Evolutionary conservation across 495 filamentous ascomycete species (phyloP).

Genomic region (Thermothielavioides terrestris): DNA sequence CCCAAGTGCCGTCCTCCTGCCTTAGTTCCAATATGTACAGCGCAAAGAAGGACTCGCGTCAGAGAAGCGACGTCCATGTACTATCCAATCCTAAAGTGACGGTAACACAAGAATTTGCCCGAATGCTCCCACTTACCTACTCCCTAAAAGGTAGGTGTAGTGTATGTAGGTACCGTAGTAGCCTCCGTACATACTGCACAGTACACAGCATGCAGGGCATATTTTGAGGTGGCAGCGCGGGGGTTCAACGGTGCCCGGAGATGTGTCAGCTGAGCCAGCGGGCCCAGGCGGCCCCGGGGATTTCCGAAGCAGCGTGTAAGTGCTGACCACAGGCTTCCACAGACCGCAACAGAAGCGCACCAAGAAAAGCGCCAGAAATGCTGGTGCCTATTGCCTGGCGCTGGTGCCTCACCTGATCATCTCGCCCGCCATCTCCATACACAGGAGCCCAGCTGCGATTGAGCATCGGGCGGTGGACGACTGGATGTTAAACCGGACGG

Average conservation of each 20-base stretch:
- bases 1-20: neutral
- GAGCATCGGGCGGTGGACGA: too few relatives aligned
- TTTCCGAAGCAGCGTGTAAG: constrained; percentile 2
- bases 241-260: neutral
- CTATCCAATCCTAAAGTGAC: too few relatives aligned
- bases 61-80: neutral
- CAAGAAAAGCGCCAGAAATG: neutral
- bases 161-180: too few relatives aligned
- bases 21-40: neutral
- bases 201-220: constrained; percentile 1
- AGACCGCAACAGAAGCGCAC: neutral
- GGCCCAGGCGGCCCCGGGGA: neutral
- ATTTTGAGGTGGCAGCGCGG: neutral
- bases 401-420: neutral
- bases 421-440: neutral
- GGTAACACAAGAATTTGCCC: neutral
- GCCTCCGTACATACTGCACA: too few relatives aligned
- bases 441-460: too few relatives aligned
- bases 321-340: neutral
- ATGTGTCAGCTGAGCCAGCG: neutral
- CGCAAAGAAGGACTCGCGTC: too few relatives aligned
- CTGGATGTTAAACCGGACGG: too few relatives aligned
- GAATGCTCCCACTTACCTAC: too few relatives aligned
- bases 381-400: constrained; percentile 1
- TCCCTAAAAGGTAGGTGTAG: too few relatives aligned